phyloP scores from a whole-genome alignment of 352 stramenopile species.

The Phytophthora constricta region DNA sequence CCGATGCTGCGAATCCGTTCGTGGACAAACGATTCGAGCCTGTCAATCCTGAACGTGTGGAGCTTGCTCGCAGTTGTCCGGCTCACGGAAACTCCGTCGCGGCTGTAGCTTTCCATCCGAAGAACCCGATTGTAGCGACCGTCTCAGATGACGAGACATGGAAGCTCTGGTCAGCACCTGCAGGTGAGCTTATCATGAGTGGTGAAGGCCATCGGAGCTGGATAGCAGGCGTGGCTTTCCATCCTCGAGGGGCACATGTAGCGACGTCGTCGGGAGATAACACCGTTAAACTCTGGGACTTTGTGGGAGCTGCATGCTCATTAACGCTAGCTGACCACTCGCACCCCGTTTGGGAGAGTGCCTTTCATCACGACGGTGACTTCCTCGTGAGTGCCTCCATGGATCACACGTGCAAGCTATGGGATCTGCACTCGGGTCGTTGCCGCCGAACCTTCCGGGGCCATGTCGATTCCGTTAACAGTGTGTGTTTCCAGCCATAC shows the following conservation, averaged over 20 bases:
- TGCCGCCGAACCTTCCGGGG: conserved; percentile 94
- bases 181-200: conserved; percentile 95
- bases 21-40: conserved; percentile 77
- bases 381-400: conserved; percentile 93
- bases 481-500: conserved; percentile 93
- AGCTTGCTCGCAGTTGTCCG: conserved; percentile 88
- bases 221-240: conserved; percentile 92
- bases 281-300: conserved; percentile 96
- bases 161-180: conserved; percentile 94
- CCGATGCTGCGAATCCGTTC: conserved; percentile 75
- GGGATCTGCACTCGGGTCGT: conserved; percentile 90
- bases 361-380: conserved; percentile 94
- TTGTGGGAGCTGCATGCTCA: conserved; percentile 87
- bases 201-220: conserved; percentile 93
- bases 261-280: conserved; percentile 93
- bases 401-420: conserved; percentile 95
- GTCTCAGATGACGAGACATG: conserved; percentile 95
- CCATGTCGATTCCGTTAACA: conserved; percentile 96
- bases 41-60: conserved; percentile 72
- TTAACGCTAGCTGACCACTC: conserved; percentile 93
- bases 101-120: conserved; percentile 92
- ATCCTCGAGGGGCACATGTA: conserved; percentile 92
- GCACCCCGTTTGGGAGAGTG: conserved; percentile 93
- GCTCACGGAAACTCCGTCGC: conserved; percentile 92
- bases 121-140: conserved; percentile 92